Conservation (phyloP, 208 protist genomes). For the Trypanosoma mega region DNA sequence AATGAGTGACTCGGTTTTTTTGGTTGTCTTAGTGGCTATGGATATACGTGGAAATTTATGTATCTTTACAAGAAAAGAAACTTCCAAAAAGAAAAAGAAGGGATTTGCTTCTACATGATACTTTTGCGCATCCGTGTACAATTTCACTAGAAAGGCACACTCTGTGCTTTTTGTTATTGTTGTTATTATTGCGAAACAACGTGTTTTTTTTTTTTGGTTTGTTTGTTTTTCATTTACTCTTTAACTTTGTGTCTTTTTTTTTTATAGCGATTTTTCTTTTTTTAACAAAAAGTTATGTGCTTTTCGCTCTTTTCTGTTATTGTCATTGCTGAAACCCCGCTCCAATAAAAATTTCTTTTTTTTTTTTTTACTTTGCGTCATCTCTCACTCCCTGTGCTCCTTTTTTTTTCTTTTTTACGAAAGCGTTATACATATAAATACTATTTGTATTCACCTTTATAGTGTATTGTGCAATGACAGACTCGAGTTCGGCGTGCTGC, state of each 20-base stretch:
- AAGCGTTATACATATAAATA: background rate
- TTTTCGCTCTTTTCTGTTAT: too few species aligned
- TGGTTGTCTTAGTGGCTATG: too few species aligned
- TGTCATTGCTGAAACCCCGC: too few species aligned
- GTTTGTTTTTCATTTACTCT: background rate
- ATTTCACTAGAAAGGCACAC: background rate
- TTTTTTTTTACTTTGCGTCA: background rate
- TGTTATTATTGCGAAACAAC: too few species aligned
- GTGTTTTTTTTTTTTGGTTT: background rate
- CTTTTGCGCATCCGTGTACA: too few species aligned
- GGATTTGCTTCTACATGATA: too few species aligned
- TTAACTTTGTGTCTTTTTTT: background rate
- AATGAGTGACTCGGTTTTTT: too few species aligned
- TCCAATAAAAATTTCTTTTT: background rate
- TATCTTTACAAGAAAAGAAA: too few species aligned
- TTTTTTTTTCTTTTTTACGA: slow-evolving; percentile 17
- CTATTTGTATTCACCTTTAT: slow-evolving; percentile 1
- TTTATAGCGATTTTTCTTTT: slow-evolving; percentile 5
- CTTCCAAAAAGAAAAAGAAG: too few species aligned
- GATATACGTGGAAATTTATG: too few species aligned
- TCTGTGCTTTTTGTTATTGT: background rate
- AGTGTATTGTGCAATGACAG: background rate
- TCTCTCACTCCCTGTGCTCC: background rate
- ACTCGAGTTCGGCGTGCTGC: background rate
- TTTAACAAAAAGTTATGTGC: too few species aligned